Evolutionary conservation across 345 rosid species (phyloP).

Genomic region (Populus euphratica): DNA sequence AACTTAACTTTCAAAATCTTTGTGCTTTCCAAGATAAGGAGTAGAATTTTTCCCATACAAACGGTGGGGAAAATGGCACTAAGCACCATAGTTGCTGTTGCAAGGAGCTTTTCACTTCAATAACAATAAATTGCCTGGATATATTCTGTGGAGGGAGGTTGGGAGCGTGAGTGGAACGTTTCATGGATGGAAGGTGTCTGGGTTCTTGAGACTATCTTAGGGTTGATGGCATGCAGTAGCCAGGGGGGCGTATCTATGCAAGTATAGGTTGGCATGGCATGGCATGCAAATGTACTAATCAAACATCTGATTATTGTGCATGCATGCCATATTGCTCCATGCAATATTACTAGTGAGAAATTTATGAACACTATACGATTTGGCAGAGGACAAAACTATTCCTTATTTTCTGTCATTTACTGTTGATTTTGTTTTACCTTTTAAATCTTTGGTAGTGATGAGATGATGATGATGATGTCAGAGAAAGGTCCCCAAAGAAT

Average conservation of each 20-base stretch:
- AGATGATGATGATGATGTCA: not conserved
- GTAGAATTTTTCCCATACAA: not conserved
- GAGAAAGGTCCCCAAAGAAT: not conserved
- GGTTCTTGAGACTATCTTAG: not conserved
- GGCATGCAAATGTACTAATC: conserved; percentile 44
- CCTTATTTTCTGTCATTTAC: not conserved
- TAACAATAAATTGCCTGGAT: not conserved
- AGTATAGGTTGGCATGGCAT: conserved; percentile 40
- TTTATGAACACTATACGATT: not conserved
- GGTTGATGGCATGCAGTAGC: not conserved
- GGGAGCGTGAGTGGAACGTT: not conserved
- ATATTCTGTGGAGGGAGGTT: not conserved
- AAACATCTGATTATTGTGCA: conserved; percentile 19
- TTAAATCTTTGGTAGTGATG: not conserved
- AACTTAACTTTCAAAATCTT: too few species aligned
- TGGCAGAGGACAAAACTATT: not conserved
- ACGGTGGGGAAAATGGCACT: not conserved
- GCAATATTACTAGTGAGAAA: not conserved
- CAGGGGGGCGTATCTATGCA: conserved; percentile 22
- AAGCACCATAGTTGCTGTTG: too few species aligned
- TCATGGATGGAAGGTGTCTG: not conserved
- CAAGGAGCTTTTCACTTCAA: too few species aligned
- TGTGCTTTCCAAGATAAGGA: too few species aligned
- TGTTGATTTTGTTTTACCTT: not conserved
- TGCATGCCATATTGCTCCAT: conserved; percentile 11